Percentiles rank a stretch among this genome's conserved stretches.
Conservation (phyloP, 2,329 filamentous ascomycete species). For the Penicillium verrucosum region DNA sequence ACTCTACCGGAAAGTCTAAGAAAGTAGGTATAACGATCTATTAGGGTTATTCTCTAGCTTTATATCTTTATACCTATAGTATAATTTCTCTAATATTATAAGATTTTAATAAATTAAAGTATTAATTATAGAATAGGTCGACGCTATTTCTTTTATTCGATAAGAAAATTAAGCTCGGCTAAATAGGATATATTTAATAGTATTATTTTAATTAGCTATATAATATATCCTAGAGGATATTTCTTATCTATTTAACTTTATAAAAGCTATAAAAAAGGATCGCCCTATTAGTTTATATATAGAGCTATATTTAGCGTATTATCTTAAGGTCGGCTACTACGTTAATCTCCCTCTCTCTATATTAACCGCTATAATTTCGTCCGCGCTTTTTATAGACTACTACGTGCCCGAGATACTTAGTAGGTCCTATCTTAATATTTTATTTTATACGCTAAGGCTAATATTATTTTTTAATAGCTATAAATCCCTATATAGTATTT, state of each 20-base stretch:
- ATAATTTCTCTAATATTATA: background rate
- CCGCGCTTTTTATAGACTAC: constrained; percentile 21
- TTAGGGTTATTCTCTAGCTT: background rate
- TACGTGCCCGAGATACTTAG: constrained; percentile 22
- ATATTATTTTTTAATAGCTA: too few relatives aligned
- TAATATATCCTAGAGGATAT: background rate
- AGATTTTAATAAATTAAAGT: background rate
- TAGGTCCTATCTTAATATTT: background rate
- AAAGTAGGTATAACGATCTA: background rate
- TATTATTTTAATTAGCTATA: constrained; percentile 7
- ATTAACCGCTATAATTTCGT: constrained; percentile 12
- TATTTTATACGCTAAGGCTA: background rate
- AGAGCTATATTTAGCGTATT: constrained; percentile 10
- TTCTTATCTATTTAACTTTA: constrained; percentile 2
- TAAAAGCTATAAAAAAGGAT: constrained; percentile 9
- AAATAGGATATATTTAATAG: background rate
- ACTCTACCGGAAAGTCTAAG: background rate
- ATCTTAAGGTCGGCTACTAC: constrained; percentile 6
- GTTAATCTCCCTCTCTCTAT: background rate
- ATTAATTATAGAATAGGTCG: too few relatives aligned
- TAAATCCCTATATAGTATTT: constrained; percentile 5
- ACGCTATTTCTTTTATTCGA: too few relatives aligned
- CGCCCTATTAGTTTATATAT: constrained; percentile 2
- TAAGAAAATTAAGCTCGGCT: background rate
- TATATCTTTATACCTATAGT: background rate